Base-by-base conservation (phyloP, 441 rosid genomes). In the Aquilaria agallochum region DNA sequence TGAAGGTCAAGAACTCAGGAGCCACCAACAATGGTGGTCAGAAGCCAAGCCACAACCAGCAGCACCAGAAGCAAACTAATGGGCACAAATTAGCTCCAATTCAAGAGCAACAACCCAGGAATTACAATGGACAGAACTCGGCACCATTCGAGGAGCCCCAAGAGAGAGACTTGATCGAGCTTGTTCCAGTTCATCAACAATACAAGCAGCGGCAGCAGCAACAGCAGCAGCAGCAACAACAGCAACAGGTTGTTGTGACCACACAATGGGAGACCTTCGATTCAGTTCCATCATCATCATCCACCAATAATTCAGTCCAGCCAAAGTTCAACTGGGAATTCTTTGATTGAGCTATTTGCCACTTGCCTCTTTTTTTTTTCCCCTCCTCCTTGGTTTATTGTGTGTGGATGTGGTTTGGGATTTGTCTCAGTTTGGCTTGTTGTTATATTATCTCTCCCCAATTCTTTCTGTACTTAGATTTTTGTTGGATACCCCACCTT, bases 311-410 rank as follows among this genome's bases (percentile, higher is more conserved):
- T 33, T 58, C 81, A 13, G 79, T 67, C 55, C 85, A 78, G 27
- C 88, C 87, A 2, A 85, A 85, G 78, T 90, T 93, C 77, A 82
- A 85, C n/a, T 93, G 98, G 98, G 98, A 93, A 76, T 81, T 87
- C 77, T 90, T 85, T 67, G 89, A 87, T 67, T 90, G 72, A 85
- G 72, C 51, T 57, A 57, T 50, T 64, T 27, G 53, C 61, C 62
- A 59, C 62, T 31, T 64, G 52, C 64, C 60, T 63, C 57, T 55
- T 53, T n/a, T 34, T n/a, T 34, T 58, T 55, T 57, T 51, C 68
- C 60, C 20, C 62, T 20, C 27, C 42, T 4, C 42, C 42, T 63
- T 20, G 27, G 27, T 20, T 63, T 58, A 50, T 42, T 74, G 78
- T 77, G 97, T 85, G 89, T 81, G 94, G 74, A 83, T 79, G 79